Percentiles rank a stretch among this genome's conserved stretches.
These are phyloP conservation scores for Coemansia sp. DNA, from an alignment of 192 early-diverging fungal genomes.

Conservation along the genomic window DNA sequence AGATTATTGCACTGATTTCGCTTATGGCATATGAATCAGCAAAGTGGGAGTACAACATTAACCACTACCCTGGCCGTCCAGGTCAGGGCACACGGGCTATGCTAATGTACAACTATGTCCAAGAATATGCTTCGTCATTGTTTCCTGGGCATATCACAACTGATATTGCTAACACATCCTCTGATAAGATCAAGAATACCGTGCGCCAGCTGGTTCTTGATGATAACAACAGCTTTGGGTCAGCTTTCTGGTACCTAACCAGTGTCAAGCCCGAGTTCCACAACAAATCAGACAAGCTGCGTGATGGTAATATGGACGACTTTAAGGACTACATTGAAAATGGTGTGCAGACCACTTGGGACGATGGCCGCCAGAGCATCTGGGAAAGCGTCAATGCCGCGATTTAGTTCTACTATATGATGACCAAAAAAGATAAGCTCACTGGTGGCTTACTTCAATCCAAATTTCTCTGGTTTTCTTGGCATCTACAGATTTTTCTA, in stretches of 20 bases:
- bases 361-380: conserved; percentile 20
- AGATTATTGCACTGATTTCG: conserved; percentile 38
- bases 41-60: conserved; percentile 50
- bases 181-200: conserved; percentile 13
- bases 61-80: conserved; percentile 43
- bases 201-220: conserved; percentile 35
- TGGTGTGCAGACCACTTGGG: conserved; percentile 37
- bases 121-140: conserved; percentile 33
- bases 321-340: conserved; percentile 42
- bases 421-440: no score
- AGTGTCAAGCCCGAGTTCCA: conserved; percentile 21
- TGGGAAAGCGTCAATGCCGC: conserved; percentile 33
- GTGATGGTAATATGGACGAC: conserved; percentile 34
- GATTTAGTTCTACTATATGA: background rate
- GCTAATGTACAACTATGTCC: conserved; percentile 50
- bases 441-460: no score
- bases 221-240: conserved; percentile 52
- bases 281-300: conserved; percentile 19
- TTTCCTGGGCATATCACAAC: conserved; percentile 14
- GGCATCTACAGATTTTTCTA: no score
- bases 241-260: conserved; percentile 48
- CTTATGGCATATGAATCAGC: conserved; percentile 49
- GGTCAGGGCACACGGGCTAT: conserved; percentile 51
- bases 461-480: no score
- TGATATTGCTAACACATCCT: background rate